These are phyloP conservation scores for Suillus subaureus DNA, from an alignment of 768 basidiomycete species.

Conservation along the genomic window DNA sequence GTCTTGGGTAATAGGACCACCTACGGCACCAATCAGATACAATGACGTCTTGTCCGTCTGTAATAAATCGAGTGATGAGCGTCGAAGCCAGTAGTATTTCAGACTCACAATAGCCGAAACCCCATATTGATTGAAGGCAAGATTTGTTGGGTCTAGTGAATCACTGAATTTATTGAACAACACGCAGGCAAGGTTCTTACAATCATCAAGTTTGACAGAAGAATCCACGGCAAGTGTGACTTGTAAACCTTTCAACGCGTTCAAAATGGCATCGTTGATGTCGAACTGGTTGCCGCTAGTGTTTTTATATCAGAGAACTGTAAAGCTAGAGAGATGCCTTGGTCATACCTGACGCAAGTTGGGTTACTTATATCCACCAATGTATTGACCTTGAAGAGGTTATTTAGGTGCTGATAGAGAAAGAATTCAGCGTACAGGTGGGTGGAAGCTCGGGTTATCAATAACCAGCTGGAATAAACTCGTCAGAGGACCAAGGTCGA, in stretches of 20 bases:
- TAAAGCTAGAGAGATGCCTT: not conserved
- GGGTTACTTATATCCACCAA: slow-evolving; percentile 53
- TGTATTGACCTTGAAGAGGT: slow-evolving; percentile 47
- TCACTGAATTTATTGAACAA: not conserved
- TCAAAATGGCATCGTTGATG: slow-evolving; percentile 58
- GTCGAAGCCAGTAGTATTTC: not conserved
- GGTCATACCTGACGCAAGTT: slow-evolving; percentile 57
- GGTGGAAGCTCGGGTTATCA: slow-evolving; percentile 51
- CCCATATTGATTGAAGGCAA: slow-evolving; percentile 57
- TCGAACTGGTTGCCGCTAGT: slow-evolving; percentile 68
- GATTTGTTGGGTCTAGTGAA: slow-evolving; percentile 50
- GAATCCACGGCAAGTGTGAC: slow-evolving; percentile 60
- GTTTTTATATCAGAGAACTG: slow-evolving; percentile 14
- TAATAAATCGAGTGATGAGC: slow-evolving; percentile 10
- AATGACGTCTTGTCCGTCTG: slow-evolving; percentile 65
- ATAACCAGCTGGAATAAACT: slow-evolving; percentile 57
- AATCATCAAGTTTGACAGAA: slow-evolving; percentile 65
- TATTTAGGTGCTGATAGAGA: not conserved
- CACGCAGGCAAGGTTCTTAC: slow-evolving; percentile 35
- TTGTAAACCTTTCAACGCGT: slow-evolving; percentile 59
- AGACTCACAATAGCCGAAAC: slow-evolving; percentile 55
- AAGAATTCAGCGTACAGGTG: slow-evolving; percentile 44
- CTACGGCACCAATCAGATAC: slow-evolving; percentile 72
- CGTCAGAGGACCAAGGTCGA: slow-evolving; percentile 62
- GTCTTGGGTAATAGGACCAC: slow-evolving; percentile 64